phyloP scores from a whole-genome alignment of 805 yeast species.

The Diddensiella santjacobensis region DNA sequence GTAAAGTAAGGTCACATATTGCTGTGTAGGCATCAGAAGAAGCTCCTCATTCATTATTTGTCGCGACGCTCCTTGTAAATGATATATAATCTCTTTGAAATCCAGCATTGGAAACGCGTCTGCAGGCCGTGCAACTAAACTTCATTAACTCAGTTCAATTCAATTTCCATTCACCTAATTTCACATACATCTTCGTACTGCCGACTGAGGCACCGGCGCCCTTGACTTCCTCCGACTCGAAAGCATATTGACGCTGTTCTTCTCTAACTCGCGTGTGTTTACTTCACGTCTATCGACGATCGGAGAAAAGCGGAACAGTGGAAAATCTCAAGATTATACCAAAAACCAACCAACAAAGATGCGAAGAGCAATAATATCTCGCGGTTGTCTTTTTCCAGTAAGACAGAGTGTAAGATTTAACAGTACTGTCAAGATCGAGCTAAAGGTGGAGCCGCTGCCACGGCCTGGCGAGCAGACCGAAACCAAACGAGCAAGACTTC shows the following conservation, averaged over 20 bases:
- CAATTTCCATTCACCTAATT: not conserved
- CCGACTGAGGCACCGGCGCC: constrained; percentile 3
- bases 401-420: no score
- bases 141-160: no score
- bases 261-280: no score
- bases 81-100: constrained; percentile 51
- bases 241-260: no score
- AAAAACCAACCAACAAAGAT: no score
- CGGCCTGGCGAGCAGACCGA: constrained; percentile 71
- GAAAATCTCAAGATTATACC: no score
- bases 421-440: constrained; percentile 41
- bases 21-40: constrained; percentile 53
- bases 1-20: constrained; percentile 50
- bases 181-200: not conserved
- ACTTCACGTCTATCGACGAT: no score
- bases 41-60: constrained; percentile 50
- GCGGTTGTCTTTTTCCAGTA: no score
- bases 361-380: no score
- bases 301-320: no score
- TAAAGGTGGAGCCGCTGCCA: constrained; percentile 74
- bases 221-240: constrained; percentile 1
- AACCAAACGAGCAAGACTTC: constrained; percentile 76
- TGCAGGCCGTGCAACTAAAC: not conserved
- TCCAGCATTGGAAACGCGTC: constrained; percentile 56
- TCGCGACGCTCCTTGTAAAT: constrained; percentile 44